Percentiles rank a stretch among this genome's conserved stretches.
Conservation (phyloP, 345 rosid species). For the Laguncularia racemosa region DNA sequence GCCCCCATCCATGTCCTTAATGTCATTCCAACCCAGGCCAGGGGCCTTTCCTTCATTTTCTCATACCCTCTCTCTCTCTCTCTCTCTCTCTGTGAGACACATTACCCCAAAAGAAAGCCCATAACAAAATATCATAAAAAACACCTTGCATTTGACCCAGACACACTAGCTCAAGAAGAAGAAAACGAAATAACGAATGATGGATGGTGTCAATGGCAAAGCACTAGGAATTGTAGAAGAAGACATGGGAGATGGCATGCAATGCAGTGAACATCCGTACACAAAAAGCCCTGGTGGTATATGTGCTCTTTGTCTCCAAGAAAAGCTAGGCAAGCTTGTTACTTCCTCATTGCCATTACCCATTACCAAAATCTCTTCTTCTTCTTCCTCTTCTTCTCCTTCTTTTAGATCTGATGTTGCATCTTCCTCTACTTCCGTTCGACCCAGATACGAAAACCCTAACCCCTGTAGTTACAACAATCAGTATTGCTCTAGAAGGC, state of each 20-base stretch:
- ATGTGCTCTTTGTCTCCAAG: conserved; percentile 97
- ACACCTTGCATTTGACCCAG: too few species aligned
- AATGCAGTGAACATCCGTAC: conserved; percentile 74
- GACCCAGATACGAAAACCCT: conserved; percentile 1
- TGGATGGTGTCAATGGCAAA: background rate
- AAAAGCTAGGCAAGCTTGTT: conserved; percentile 91
- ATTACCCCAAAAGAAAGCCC: background rate
- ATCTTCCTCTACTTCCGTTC: conserved; percentile 5
- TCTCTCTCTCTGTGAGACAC: background rate
- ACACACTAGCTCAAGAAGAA: too few species aligned
- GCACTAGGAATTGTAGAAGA: conserved; percentile 24
- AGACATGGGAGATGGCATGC: conserved; percentile 78
- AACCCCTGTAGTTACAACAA: conserved; percentile 17
- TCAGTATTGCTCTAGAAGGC: background rate
- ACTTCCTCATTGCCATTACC: conserved; percentile 77
- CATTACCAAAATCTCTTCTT: conserved; percentile 31
- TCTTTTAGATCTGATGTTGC: conserved; percentile 60
- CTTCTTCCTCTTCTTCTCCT: conserved; percentile 43
- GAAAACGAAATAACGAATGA: too few species aligned
- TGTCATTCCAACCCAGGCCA: background rate
- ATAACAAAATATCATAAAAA: background rate
- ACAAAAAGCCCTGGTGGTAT: conserved; percentile 86
- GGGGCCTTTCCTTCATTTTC: background rate
- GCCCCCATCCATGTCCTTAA: background rate
- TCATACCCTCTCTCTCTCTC: background rate